phyloP scores from a whole-genome alignment of 257 asterid species.

The Salvia rosmarinus region DNA sequence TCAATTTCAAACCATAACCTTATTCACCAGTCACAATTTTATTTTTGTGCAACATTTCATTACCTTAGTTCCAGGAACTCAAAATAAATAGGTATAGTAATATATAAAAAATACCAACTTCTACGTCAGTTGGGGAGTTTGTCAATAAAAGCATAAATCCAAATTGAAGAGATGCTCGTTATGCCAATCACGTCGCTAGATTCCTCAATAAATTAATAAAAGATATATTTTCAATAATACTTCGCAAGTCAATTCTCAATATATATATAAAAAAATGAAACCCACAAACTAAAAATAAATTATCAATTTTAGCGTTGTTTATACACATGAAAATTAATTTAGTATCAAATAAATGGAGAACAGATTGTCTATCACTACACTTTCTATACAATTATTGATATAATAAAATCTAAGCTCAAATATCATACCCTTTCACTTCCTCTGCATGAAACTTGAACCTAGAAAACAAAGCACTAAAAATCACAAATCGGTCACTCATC shows the following conservation, averaged over 20 bases:
- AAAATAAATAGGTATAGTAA: neutral
- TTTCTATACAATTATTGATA: too few species aligned
- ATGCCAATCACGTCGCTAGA: neutral
- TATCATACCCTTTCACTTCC: too few species aligned
- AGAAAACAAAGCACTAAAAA: too few species aligned
- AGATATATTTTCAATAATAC: neutral
- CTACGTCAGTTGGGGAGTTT: neutral
- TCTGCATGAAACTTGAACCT: too few species aligned
- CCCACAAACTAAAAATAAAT: neutral
- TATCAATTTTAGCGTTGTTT: neutral
- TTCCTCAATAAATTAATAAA: neutral
- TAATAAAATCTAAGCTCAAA: too few species aligned
- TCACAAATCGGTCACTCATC: too few species aligned
- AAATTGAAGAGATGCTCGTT: too few species aligned
- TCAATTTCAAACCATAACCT: neutral
- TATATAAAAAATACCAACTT: too few species aligned
- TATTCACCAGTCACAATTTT: neutral
- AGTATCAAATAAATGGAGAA: neutral
- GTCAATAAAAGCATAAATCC: too few species aligned
- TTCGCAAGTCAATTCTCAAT: neutral
- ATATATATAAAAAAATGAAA: neutral
- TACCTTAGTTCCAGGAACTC: neutral
- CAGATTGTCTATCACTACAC: too few species aligned
- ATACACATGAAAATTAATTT: neutral
- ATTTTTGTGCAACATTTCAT: neutral